Conservation (phyloP, 2,329 filamentous ascomycete species). For the Trichophyton benhamiae region DNA sequence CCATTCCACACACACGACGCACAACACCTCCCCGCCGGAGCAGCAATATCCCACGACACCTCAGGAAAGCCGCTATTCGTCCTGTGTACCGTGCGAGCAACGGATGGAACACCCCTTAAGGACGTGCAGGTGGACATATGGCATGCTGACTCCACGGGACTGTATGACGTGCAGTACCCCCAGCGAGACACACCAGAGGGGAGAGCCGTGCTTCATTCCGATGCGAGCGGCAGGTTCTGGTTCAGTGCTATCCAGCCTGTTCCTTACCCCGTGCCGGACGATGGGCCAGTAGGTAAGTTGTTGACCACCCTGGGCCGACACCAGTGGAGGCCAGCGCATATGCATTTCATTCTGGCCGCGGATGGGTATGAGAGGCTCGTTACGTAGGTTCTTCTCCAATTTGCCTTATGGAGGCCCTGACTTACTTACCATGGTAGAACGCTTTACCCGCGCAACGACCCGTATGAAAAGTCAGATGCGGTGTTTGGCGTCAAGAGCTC, state of each 20-base stretch:
- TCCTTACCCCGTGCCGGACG: slow-evolving; percentile 71
- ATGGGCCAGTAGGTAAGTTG: slow-evolving; percentile 69
- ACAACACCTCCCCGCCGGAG: slow-evolving; percentile 20
- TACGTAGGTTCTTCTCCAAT: slow-evolving; percentile 47
- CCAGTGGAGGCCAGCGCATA: slow-evolving; percentile 62
- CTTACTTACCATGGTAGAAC: slow-evolving; percentile 35
- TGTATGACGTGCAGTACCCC: slow-evolving; percentile 69
- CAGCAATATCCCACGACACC: slow-evolving; percentile 53
- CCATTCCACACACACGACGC: slow-evolving; percentile 78
- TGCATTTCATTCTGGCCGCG: slow-evolving; percentile 86
- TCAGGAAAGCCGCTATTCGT: slow-evolving; percentile 59
- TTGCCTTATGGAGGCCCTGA: not conserved
- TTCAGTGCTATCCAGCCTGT: slow-evolving; percentile 78
- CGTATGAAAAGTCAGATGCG: slow-evolving; percentile 70
- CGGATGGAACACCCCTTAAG: slow-evolving; percentile 47
- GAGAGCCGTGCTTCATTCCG: slow-evolving; percentile 56
- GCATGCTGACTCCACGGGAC: slow-evolving; percentile 70
- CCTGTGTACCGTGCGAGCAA: slow-evolving; percentile 59
- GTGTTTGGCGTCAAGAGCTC: slow-evolving; percentile 81
- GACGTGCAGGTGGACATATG: slow-evolving; percentile 68
- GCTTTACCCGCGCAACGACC: slow-evolving; percentile 63
- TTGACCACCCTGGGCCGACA: slow-evolving; percentile 57
- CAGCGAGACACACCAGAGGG: slow-evolving; percentile 55
- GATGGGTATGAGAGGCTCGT: slow-evolving; percentile 65
- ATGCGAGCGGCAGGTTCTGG: slow-evolving; percentile 65